Evolutionary conservation across 306 rosid species (phyloP).

Genomic region (Comarum palustre): DNA sequence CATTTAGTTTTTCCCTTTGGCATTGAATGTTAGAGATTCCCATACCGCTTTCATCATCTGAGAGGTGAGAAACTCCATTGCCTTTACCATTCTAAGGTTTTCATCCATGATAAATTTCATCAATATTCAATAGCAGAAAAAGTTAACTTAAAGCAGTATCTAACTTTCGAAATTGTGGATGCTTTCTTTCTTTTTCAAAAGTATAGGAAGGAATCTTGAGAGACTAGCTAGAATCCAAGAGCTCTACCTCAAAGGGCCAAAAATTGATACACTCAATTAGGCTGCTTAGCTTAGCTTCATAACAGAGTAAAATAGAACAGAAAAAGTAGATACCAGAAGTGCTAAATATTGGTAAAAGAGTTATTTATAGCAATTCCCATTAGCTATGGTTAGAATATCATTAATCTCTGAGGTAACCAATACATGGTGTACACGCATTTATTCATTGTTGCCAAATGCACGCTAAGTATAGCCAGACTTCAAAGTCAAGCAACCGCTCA

Average conservation of each 20-base stretch:
- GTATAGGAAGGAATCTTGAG: not conserved
- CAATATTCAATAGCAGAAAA: too few relatives aligned
- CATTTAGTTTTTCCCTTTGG: too few relatives aligned
- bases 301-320: not conserved
- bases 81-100: too few relatives aligned
- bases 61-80: not conserved
- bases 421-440: conserved; percentile 10
- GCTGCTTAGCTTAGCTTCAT: not conserved
- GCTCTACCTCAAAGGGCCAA: not conserved
- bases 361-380: not conserved
- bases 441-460: not conserved
- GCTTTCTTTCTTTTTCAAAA: not conserved
- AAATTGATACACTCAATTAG: not conserved
- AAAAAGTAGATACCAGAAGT: not conserved
- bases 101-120: too few relatives aligned
- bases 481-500: conserved; percentile 18
- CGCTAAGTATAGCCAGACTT: not conserved
- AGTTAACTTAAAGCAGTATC: not conserved
- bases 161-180: not conserved
- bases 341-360: not conserved
- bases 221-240: not conserved
- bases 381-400: not conserved
- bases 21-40: not conserved
- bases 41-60: not conserved
- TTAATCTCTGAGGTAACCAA: not conserved